Conservation (phyloP, 1,139 yeast species). For the Saccharomyces hybrid region DNA sequence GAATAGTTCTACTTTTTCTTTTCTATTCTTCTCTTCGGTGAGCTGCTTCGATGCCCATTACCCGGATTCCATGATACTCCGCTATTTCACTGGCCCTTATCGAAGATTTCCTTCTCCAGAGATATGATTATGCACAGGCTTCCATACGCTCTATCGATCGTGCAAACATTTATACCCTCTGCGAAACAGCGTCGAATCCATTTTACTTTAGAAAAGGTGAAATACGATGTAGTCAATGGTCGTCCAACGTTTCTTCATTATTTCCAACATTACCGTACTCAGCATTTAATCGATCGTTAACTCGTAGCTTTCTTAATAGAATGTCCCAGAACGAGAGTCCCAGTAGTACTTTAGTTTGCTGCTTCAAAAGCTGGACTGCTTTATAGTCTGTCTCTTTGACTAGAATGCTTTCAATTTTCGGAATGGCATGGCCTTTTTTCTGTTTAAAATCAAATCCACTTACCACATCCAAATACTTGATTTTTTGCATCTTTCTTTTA, state of each 20-base stretch:
- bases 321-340: constrained; percentile 12
- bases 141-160: background rate
- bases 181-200: background rate
- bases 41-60: background rate
- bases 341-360: constrained; percentile 5
- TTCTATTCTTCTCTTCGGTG: background rate
- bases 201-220: background rate
- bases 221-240: background rate
- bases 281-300: constrained; percentile 10
- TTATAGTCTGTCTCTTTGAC: constrained; percentile 12
- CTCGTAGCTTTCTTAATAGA: constrained; percentile 10
- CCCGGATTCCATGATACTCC: background rate
- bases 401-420: constrained; percentile 16
- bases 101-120: background rate
- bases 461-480: constrained; percentile 20
- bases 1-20: background rate
- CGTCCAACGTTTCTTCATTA: background rate
- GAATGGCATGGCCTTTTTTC: constrained; percentile 23
- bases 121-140: background rate
- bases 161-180: background rate
- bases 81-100: background rate
- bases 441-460: constrained; percentile 25
- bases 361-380: constrained; percentile 6
- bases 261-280: constrained; percentile 11
- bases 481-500: constrained; percentile 1